phyloP scores from a whole-genome alignment of 2,329 filamentous ascomycete species.

The Arthrobotrys iridis region DNA sequence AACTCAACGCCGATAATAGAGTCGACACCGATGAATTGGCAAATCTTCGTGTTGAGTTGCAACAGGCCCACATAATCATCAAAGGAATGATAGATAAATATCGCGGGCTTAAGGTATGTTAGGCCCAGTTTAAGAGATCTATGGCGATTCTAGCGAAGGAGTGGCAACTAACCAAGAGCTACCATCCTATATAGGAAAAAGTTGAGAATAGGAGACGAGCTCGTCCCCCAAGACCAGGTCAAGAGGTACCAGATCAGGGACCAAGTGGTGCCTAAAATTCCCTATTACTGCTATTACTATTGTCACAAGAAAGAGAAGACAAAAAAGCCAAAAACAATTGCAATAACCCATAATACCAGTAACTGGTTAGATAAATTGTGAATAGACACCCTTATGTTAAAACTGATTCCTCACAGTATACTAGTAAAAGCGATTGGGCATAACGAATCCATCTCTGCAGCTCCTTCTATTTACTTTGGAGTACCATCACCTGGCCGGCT shows the following conservation, averaged over 20 bases:
- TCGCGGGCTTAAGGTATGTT: neutral
- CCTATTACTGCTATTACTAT: neutral
- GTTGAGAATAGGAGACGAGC: neutral
- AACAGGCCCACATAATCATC: neutral
- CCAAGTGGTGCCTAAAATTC: no score
- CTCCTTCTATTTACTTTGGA: constrained; percentile 1
- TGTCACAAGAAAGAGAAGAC: neutral
- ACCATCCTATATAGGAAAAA: neutral
- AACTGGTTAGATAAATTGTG: neutral
- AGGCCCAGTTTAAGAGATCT: neutral
- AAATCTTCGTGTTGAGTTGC: neutral
- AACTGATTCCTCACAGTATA: neutral
- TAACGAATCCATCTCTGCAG: neutral
- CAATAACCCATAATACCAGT: neutral
- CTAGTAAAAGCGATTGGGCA: neutral
- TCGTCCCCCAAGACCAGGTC: neutral
- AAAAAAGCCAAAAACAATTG: neutral
- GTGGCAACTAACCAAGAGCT: constrained; percentile 1
- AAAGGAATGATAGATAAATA: neutral
- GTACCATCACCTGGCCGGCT: neutral
- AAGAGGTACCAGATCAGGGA: no score
- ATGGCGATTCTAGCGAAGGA: constrained; percentile 4
- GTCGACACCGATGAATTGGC: neutral
- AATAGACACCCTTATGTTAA: neutral
- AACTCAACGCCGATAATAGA: neutral